Conservation (phyloP, 1,139 yeast species). For the Hansenula lynferdii region DNA sequence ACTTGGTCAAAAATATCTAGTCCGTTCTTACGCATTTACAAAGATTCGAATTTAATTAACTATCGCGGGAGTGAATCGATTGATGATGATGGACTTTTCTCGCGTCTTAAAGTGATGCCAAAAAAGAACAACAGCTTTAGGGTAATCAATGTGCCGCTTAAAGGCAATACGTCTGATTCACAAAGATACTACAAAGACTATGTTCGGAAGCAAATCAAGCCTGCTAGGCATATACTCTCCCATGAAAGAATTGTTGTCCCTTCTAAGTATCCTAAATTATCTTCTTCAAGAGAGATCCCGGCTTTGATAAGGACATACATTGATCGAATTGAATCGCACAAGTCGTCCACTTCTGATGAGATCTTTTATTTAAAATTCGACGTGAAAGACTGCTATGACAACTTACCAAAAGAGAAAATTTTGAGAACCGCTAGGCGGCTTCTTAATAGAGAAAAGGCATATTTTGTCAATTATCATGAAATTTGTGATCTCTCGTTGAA, state of each 20-base stretch:
- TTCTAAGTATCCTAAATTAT: slow-evolving; percentile 21
- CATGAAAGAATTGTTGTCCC: slow-evolving; percentile 21
- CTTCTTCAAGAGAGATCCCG: slow-evolving; percentile 33
- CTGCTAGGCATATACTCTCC: slow-evolving; percentile 31
- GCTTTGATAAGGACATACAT: no score
- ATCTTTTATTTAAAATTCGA: slow-evolving; percentile 70
- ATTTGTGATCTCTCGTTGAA: slow-evolving; percentile 4
- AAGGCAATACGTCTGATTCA: slow-evolving; percentile 20
- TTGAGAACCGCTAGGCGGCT: slow-evolving; percentile 22
- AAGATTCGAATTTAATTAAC: slow-evolving; percentile 4
- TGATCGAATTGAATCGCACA: no score
- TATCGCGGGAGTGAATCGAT: neutral
- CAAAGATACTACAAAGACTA: slow-evolving; percentile 25
- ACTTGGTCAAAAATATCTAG: slow-evolving; percentile 49
- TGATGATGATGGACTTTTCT: slow-evolving; percentile 20
- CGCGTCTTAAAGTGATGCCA: slow-evolving; percentile 46
- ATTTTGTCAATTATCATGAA: slow-evolving; percentile 6
- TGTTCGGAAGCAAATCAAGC: slow-evolving; percentile 27
- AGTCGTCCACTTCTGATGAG: slow-evolving; percentile 15
- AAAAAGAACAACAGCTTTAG: slow-evolving; percentile 51
- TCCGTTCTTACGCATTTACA: slow-evolving; percentile 11
- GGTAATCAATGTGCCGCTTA: slow-evolving; percentile 51
- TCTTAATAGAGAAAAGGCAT: slow-evolving; percentile 10
- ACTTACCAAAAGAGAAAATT: slow-evolving; percentile 51
- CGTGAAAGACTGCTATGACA: slow-evolving; percentile 74